Base-by-base conservation (phyloP, 1,284 basidiomycete genomes). In the Leccinum subrobustum region DNA sequence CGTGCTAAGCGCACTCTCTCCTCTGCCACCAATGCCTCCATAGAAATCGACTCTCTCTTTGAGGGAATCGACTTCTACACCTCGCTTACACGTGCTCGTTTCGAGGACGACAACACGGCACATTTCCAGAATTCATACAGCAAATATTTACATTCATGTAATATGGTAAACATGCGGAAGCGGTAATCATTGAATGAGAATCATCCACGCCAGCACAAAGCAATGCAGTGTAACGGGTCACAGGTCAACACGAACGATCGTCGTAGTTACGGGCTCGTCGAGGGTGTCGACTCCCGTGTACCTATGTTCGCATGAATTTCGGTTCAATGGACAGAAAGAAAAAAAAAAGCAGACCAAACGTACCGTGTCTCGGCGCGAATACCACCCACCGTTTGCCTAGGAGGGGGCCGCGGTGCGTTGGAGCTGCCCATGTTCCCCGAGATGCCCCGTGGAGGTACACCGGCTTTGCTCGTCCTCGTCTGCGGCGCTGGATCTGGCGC, bases 51-150 rank as follows among this genome's bases (percentile, higher is more conserved):
- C 83, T 98, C 96, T 59, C 90, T 98, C 69, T 98, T 87, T 78
- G 95, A 97, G 85, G 96, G 96, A 76, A 91, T 96, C 76, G 96
- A 98, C 82, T 98, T 98, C 84, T 98, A 96, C 86, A 96, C 95
- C 44, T 95, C 93, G 61, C 88, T 99, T 76, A 98, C 96, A 73
- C 95, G 96, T 84, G 96, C 96, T 60, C 93, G 95, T 75, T 99
- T 99, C 86, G 96, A 98, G 81, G 96, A 98, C 35, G 97, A 25
- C 25, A 25, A 25, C 25, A 25, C 25, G 25, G 25, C 25, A 18
- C 42, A 37, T 16, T 59, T 25, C 37, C n/a, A 44, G 47, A 59
- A 55, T 29, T 25, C 52, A 57, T 48, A 57, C 7, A 31, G 27
- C 29, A 53, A 70, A 60, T 57, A 44, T 54, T 57, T 65, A 70